Evolutionary conservation across 1,284 basidiomycete species (phyloP), one percentile per base, ranked within the genome.

Genomic region (Pisolithus thermaeus): DNA sequence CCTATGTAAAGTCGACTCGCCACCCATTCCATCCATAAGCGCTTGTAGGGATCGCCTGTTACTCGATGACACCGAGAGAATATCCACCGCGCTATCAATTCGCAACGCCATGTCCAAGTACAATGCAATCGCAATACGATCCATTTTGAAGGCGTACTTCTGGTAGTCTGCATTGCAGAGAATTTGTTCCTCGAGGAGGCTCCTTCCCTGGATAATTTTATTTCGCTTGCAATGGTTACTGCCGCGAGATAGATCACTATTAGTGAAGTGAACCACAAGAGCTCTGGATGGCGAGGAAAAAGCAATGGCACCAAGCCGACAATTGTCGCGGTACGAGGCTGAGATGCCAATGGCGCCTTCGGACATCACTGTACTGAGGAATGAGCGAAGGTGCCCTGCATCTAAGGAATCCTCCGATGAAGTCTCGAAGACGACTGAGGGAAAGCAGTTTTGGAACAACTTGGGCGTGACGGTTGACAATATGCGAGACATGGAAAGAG

Each of bases 71-170:
- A 61, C 53, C 0, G 75, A 75, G 25, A 79, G 62, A 42, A 83
- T 60, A 53, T 81, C 77, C 14, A 80, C 63, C 0, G 68, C 79
- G n/a, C 65, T 59, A 11, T 58, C 52, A 23, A 81, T 63, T 18
- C 64, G 65, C 4, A 79, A 41, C 0, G 61, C 61, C 8, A 70
- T 56, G 42, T 81, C 76, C 16, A 58, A 47, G 58, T 62, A 69
- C n/a, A 83, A 61, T 2, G 73, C 63, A 3, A 70, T 57, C 0
- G 73, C 70, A 3, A 83, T 56, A 36, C 65, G 69, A 42, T 71
- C 74, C 64, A 80, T 70, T 52, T 68, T 63, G 50, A 83, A 79
- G 0, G 71, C 71, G 55, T 66, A 61, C 50, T 73, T 75, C 7
- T 47, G 48, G 20, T 57, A 51, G 14, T 52, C 18, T 0, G 59